These are phyloP conservation scores for Trichothecium sympodiale DNA, from an alignment of 2,329 filamentous ascomycete species.

Conservation along the genomic window DNA sequence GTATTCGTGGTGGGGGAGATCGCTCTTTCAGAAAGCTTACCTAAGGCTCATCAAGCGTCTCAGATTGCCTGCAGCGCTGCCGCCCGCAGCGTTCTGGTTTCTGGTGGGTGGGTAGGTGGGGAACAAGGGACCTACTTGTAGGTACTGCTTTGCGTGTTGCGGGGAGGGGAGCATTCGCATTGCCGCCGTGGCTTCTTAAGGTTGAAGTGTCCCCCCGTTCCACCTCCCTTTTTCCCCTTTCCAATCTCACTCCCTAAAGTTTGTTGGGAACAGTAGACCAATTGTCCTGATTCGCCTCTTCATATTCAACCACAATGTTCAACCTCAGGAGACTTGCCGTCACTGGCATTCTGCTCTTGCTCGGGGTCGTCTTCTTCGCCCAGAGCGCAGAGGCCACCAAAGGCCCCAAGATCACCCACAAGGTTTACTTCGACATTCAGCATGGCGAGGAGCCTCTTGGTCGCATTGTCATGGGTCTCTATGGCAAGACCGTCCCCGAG, in stretches of 20 bases:
- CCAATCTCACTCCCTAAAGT: conserved; percentile 7
- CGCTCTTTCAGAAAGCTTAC: too few relatives aligned
- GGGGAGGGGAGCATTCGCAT: not conserved
- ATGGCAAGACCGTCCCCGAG: conserved; percentile 79
- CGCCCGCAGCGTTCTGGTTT: too few relatives aligned
- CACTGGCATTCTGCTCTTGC: conserved; percentile 64
- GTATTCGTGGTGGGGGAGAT: too few relatives aligned
- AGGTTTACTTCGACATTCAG: conserved; percentile 81
- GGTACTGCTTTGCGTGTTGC: not conserved
- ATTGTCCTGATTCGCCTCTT: conserved; percentile 3
- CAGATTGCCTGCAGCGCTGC: too few relatives aligned
- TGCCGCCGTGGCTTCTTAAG: not conserved
- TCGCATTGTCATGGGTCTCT: conserved; percentile 70
- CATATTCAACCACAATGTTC: conserved; percentile 49
- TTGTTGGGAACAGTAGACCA: conserved; percentile 2
- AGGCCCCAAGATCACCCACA: conserved; percentile 91
- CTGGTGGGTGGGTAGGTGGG: too few relatives aligned
- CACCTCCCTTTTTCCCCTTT: conserved; percentile 5
- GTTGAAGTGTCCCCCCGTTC: not conserved
- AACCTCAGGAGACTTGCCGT: conserved; percentile 59
- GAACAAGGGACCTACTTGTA: not conserved
- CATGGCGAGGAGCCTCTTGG: conserved; percentile 66
- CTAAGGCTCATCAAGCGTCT: too few relatives aligned
- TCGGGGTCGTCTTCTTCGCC: conserved; percentile 64
- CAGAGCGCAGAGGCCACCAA: conserved; percentile 64